These are phyloP conservation scores for Daldinia concentrica DNA, from an alignment of 495 filamentous ascomycete genomes.

Conservation along the genomic window DNA sequence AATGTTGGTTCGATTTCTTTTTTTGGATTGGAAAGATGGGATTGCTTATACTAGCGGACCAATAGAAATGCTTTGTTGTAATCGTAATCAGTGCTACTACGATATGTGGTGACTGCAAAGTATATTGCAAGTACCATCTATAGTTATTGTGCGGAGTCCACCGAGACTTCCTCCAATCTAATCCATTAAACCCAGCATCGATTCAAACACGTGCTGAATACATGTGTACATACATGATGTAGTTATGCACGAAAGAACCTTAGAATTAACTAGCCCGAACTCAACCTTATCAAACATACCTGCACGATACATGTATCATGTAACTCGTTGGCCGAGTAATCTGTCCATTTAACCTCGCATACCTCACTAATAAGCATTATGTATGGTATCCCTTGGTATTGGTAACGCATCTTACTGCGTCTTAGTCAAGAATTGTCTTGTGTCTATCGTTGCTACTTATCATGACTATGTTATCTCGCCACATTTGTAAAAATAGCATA, in stretches of 20 bases:
- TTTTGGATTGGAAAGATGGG: slow-evolving; percentile 30
- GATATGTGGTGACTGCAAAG: slow-evolving; percentile 9
- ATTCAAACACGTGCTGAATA: neutral
- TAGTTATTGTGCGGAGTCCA: neutral
- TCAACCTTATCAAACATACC: neutral
- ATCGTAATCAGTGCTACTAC: slow-evolving; percentile 26
- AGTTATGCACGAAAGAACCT: neutral
- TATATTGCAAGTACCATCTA: slow-evolving; percentile 19
- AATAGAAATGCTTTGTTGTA: slow-evolving; percentile 6
- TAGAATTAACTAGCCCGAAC: neutral
- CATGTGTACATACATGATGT: neutral
- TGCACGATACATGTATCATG: neutral
- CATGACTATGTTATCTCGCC: neutral
- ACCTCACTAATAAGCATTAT: neutral
- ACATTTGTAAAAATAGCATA: slow-evolving; percentile 24
- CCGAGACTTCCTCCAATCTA: slow-evolving; percentile 20
- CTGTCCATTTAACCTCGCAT: too few species aligned
- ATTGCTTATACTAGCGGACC: neutral
- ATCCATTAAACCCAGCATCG: neutral
- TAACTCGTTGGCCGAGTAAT: too few species aligned
- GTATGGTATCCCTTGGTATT: neutral
- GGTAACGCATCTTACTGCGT: neutral
- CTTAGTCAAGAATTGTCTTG: slow-evolving; percentile 12
- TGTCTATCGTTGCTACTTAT: neutral
- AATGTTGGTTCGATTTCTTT: slow-evolving; percentile 33